Conservation (phyloP, 495 filamentous ascomycete species). For the Xylaria grammica region DNA sequence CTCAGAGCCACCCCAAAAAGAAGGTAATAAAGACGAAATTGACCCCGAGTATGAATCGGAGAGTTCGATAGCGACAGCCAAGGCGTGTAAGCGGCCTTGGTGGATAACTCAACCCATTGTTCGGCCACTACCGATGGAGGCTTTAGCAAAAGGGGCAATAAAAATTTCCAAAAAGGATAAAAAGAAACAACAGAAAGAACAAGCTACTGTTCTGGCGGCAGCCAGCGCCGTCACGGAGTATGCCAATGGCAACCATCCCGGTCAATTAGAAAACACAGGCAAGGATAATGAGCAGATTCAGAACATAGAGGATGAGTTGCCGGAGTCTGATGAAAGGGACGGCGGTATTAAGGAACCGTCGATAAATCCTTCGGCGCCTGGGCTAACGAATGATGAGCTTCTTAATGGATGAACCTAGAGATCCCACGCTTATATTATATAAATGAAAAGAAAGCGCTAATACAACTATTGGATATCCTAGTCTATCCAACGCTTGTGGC, state of each 20-base stretch:
- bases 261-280: neutral
- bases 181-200: conserved; percentile 39
- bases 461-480: too few relatives aligned
- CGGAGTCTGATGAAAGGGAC: conserved; percentile 32
- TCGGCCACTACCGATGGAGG: conserved; percentile 86
- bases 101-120: conserved; percentile 95
- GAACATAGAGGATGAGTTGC: conserved; percentile 32
- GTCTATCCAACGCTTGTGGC: too few relatives aligned
- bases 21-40: conserved; percentile 28
- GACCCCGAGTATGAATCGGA: conserved; percentile 42
- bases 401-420: conserved; percentile 36
- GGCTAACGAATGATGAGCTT: conserved; percentile 30
- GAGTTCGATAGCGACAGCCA: conserved; percentile 71
- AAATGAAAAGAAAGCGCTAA: neutral
- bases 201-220: conserved; percentile 19
- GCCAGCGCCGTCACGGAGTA: neutral
- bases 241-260: neutral
- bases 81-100: conserved; percentile 76
- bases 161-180: conserved; percentile 62
- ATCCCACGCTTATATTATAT: neutral
- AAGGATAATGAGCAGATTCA: conserved; percentile 22
- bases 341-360: conserved; percentile 37
- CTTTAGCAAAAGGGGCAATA: conserved; percentile 78
- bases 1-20: conserved; percentile 27
- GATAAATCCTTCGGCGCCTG: conserved; percentile 23